Evolutionary conservation across 108 stramenopile species (phyloP), one percentile per base, ranked within the genome.

Genomic region (Mayamaea pseudoterrestris): DNA sequence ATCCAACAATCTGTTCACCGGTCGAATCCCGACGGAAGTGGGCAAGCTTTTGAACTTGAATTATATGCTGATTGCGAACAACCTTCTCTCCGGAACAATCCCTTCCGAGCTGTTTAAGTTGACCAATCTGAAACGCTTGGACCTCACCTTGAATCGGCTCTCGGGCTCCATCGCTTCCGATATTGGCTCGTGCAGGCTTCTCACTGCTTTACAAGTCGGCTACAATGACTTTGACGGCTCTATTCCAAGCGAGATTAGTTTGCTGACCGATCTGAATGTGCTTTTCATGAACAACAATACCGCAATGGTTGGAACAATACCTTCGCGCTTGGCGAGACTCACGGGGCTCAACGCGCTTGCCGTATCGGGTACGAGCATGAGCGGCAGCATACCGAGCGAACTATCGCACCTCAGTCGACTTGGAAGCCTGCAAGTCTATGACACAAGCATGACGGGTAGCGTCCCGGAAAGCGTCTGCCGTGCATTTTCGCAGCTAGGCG

Each of bases 111-210:
- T 45, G 13, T n/a, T 34, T 25, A n/a, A 35, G 0, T 40, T 69
- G 59, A 53, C 23, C 17, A 20, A 29, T 27, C 27, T 69, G 16
- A 45, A 43, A 14, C 42, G 35, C n/a, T 36, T 41, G 50, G 50
- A 36, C 18, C 13, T 41, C 7, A 41, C 23, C 50, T 35, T 24
- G 23, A 50, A 36, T 41, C 39, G 31, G 13, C 52, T 83, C 30
- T 50, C 29, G 0, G 82, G 82, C 12, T 65, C 62, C 20, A 51
- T 83, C 5, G 73, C 82, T 28, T 27, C 41, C 4, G 27, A 35
- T 3, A 47, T 78, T 11, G 62, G 57, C n/a, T n/a, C n/a, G n/a
- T n/a, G n/a, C n/a, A n/a, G n/a, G n/a, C n/a, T 3, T 8, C 3
- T 44, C 44, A 21, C 22, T 5, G n/a, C 23, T n/a, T 21, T 44